These are phyloP conservation scores for Mortierella sp. DNA, from an alignment of 371 early-diverging fungal genomes.

Conservation along the genomic window DNA sequence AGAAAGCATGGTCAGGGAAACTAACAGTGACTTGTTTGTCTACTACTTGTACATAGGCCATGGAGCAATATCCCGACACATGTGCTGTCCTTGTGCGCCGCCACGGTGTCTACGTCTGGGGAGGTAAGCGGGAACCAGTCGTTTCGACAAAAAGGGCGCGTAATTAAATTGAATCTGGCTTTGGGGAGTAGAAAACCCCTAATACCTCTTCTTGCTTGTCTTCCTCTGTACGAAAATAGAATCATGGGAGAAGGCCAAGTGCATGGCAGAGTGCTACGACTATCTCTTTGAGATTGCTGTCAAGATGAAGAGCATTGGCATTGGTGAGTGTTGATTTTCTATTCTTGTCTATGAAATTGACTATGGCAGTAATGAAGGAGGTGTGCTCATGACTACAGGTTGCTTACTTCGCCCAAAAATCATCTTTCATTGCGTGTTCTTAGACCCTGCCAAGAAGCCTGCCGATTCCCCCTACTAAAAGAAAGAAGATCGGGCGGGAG, in stretches of 20 bases:
- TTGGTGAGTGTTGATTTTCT: constrained; percentile 25
- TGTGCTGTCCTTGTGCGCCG: constrained; percentile 95
- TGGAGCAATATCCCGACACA: constrained; percentile 91
- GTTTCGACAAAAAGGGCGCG: not conserved
- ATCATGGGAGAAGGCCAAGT: constrained; percentile 97
- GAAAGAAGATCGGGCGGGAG: not conserved
- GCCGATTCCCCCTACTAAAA: constrained; percentile 42
- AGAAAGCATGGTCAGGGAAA: not conserved
- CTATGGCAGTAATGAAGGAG: not conserved
- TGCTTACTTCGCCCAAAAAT: not conserved
- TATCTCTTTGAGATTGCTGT: constrained; percentile 97
- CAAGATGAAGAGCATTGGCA: constrained; percentile 88
- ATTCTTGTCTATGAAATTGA: not conserved
- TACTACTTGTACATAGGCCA: constrained; percentile 69
- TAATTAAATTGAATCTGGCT: not conserved
- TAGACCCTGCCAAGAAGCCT: constrained; percentile 51
- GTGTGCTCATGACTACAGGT: not conserved
- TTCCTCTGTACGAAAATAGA: constrained; percentile 59
- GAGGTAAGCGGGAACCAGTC: constrained; percentile 66
- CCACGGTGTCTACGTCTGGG: constrained; percentile 96
- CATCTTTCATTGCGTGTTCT: not conserved
- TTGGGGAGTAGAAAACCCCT: not conserved
- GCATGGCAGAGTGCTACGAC: constrained; percentile 98
- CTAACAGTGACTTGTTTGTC: not conserved
- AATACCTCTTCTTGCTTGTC: not conserved